A percentile compares a stretch with the other conserved stretches of the same genome.
Evolutionary conservation across 768 basidiomycete species (phyloP).

Genomic region (Leccinum subgranulosum): DNA sequence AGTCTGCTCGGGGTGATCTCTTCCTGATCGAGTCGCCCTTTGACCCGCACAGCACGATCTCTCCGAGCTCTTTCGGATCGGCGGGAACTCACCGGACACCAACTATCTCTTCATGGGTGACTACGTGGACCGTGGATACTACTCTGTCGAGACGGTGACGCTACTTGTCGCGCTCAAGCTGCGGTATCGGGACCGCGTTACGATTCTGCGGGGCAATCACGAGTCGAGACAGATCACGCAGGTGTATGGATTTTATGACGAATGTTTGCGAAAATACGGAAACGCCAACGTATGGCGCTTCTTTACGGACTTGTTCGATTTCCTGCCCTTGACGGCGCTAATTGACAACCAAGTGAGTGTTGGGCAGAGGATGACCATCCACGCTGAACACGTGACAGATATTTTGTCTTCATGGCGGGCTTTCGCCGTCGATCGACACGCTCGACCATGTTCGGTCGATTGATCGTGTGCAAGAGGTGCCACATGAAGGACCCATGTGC

Average conservation of each 20-base stretch:
- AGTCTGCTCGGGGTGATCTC: slow-evolving; percentile 17
- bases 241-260: slow-evolving; percentile 99
- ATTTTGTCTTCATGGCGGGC: slow-evolving; percentile 97
- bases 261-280: slow-evolving; percentile 98
- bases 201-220: slow-evolving; percentile 97
- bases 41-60: slow-evolving; percentile 82
- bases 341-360: slow-evolving; percentile 96
- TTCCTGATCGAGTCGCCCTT: slow-evolving; percentile 21
- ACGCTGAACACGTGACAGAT: slow-evolving; percentile 53
- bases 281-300: slow-evolving; percentile 99
- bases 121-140: slow-evolving; percentile 99
- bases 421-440: slow-evolving; percentile 98
- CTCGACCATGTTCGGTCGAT: slow-evolving; percentile 99
- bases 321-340: slow-evolving; percentile 92
- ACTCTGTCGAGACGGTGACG: slow-evolving; percentile 98
- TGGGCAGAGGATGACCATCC: background rate
- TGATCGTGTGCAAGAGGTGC: slow-evolving; percentile 98
- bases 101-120: slow-evolving; percentile 99
- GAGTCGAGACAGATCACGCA: slow-evolving; percentile 99
- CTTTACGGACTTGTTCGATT: slow-evolving; percentile 99
- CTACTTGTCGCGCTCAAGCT: slow-evolving; percentile 96
- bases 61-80: slow-evolving; percentile 97
- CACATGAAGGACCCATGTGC: slow-evolving; percentile 99
- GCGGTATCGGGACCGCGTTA: slow-evolving; percentile 96
- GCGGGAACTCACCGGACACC: slow-evolving; percentile 97